A percentile compares a stretch with the other conserved stretches of the same genome.
phyloP scores from a whole-genome alignment of 257 asterid species.

The Anisodus acutangulus region DNA sequence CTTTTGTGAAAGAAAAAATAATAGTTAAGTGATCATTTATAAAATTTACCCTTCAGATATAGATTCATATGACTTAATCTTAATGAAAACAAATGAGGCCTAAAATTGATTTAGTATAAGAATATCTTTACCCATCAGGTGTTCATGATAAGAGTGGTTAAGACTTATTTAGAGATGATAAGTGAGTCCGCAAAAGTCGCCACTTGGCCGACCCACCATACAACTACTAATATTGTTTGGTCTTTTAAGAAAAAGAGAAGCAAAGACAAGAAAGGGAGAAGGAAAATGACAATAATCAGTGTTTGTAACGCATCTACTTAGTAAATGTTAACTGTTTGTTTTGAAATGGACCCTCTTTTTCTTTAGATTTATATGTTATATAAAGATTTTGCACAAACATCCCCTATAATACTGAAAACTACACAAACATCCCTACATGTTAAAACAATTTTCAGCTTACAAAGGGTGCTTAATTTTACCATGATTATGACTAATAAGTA shows the following conservation, averaged over 20 bases:
- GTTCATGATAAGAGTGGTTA: not conserved
- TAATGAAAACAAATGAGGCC: no score
- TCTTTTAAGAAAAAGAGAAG: not conserved
- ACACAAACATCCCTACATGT: not conserved
- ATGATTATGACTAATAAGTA: no score
- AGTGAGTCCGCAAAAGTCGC: not conserved
- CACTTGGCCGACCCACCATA: not conserved
- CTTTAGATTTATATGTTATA: not conserved
- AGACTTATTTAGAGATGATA: not conserved
- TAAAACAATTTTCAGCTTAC: not conserved
- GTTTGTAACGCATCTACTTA: conserved; percentile 23
- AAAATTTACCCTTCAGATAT: no score
- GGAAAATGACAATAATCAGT: not conserved
- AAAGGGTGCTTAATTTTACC: not conserved
- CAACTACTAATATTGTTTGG: not conserved
- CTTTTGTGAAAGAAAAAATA: no score
- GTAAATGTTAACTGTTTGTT: conserved; percentile 9
- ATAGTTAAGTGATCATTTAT: no score
- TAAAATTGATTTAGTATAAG: no score
- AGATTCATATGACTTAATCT: no score
- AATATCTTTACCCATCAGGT: no score
- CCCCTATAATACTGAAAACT: not conserved
- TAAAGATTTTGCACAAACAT: not conserved
- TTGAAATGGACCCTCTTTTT: not conserved
- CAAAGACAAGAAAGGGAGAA: not conserved